Base-by-base conservation (phyloP, 371 early-diverging fungal genomes). In the Gilbertella persicaria region DNA sequence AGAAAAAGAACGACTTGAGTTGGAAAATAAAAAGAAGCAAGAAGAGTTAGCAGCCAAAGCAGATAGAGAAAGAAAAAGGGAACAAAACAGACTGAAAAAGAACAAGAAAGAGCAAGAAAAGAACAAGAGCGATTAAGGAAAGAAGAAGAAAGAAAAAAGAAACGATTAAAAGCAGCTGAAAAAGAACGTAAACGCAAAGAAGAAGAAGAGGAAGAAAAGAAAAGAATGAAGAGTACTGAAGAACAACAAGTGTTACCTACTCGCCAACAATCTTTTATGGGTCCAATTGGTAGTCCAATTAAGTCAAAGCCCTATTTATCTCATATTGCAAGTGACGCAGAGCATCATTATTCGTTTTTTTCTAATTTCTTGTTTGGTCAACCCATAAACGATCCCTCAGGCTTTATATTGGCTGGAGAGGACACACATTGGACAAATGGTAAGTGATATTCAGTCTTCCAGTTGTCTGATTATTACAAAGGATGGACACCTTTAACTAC, bases 121-220 rank as follows among this genome's bases (percentile, higher is more conserved):
- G 61, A 61, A 40, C 46, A 55, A 23, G 61, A 61, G n/a, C 37
- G 61, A 0, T 40, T 49, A 45, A 44, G 61, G 35, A 61, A 61
- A 55, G 61, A 61, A 30, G 55, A 60, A 45, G 60, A 60, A 58
- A 59, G 46, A 7, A 60, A 41, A 29, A 55, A 55, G 23, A 37
- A 39, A 28, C 28, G 45, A 12, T 39, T 50, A 40, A 50, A 46
- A 25, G 29, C 37, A 25, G 50, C 38, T 0, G 55, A 54, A 13
- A 73, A 72, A 58, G 89, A 79, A 51, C 62, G 71, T 50, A 72
- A 78, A 56, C 55, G 80, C 26, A 82, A 85, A 63, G 69, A 80
- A 26, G 83, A 75, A 12, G 77, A 82, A 40, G 75, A 71, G 40
- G 78, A 50, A 46, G 58, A 29, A 68, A 73, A 63, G 85, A 78